A percentile compares a stretch with the other conserved stretches of the same genome.
Evolutionary conservation across 139 green algal species (phyloP).

Genomic region (Picochlorum sp.): DNA sequence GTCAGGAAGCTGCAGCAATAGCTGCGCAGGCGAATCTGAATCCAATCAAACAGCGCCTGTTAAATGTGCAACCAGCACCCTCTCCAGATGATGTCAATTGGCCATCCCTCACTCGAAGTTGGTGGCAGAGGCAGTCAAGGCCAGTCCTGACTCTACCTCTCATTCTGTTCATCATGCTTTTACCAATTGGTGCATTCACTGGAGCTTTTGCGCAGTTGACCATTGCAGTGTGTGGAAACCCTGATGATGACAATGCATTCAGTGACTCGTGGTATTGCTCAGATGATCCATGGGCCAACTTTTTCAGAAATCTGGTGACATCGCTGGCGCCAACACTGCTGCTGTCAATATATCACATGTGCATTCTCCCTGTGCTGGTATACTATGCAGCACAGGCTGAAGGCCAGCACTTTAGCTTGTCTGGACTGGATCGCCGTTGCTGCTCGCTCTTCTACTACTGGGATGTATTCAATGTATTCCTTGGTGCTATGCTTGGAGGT

Average conservation of each 20-base stretch:
- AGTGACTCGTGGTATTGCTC: constrained; percentile 53
- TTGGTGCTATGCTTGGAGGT: constrained; percentile 51
- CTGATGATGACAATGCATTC: neutral
- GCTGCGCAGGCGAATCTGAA: constrained; percentile 32
- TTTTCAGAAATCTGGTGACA: constrained; percentile 50
- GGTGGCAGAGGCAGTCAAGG: constrained; percentile 37
- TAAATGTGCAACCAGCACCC: constrained; percentile 23
- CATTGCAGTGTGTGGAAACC: constrained; percentile 35
- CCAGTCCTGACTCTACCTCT: constrained; percentile 36
- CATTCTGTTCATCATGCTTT: constrained; percentile 41
- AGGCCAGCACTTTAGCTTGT: constrained; percentile 25
- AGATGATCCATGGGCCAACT: constrained; percentile 9
- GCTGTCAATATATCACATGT: constrained; percentile 70
- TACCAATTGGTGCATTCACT: constrained; percentile 41
- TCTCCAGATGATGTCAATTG: constrained; percentile 34
- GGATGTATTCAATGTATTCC: constrained; percentile 52
- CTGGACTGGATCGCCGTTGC: constrained; percentile 39
- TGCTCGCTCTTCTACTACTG: constrained; percentile 46
- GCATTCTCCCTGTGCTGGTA: constrained; percentile 66
- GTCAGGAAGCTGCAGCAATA: constrained; percentile 26
- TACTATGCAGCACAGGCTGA: constrained; percentile 44
- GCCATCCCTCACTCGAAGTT: constrained; percentile 26
- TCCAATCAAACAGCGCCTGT: constrained; percentile 29
- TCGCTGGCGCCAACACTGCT: constrained; percentile 63
- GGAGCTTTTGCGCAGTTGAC: constrained; percentile 36